Evolutionary conservation across 2,329 filamentous ascomycete species (phyloP), one percentile per base, ranked within the genome.

Genomic region (Cyclaneusma minus): DNA sequence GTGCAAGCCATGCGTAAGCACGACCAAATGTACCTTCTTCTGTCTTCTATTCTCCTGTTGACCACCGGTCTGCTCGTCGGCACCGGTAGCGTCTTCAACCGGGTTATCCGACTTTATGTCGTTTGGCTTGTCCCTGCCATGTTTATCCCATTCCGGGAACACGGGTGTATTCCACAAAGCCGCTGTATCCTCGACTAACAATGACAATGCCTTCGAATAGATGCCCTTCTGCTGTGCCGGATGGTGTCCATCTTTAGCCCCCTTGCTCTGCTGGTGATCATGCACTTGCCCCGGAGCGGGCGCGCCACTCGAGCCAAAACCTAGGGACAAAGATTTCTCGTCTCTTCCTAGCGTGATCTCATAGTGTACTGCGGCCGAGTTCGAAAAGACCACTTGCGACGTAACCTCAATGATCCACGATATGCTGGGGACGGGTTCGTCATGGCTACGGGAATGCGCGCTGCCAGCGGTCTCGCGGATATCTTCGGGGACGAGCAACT

Each of bases 341-440:
- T 98, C 87, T 29, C 87, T 68, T 15, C 81, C 82, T 16, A 98
- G 62, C 18, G 93, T 53, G 13, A 98, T 51, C 49, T 98, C 89
- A 48, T 82, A 98, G 38, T 77, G 72, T 3, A 95, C 87, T 8
- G 76, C 75, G 2, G 85, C 89, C 16, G 80, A 84, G 15, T 68
- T 73, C 3, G 89, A 95, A 49, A 98, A 98, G 24, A 98, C 71
- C 35, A 95, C 80, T 52, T 98, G 89, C 10, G 83, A 92, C 19
- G 82, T 61, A 22, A 98, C 69, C 53, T 98, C 89, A 23, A 98
- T 69, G 28, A 94, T 62, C 89, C 89, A 98, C 34, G 68, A 65
- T 27, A 55, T 48, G 10, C 56, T 55, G 31, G 52, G 45, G 26
- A 50, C 40, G 20, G 60, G 55, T 19, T 28, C 17, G 6, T 11